Percentiles rank a stretch among this genome's conserved stretches.
These are phyloP conservation scores for Alternaria sp. DNA, from an alignment of 2,329 filamentous ascomycete genomes.

Conservation along the genomic window DNA sequence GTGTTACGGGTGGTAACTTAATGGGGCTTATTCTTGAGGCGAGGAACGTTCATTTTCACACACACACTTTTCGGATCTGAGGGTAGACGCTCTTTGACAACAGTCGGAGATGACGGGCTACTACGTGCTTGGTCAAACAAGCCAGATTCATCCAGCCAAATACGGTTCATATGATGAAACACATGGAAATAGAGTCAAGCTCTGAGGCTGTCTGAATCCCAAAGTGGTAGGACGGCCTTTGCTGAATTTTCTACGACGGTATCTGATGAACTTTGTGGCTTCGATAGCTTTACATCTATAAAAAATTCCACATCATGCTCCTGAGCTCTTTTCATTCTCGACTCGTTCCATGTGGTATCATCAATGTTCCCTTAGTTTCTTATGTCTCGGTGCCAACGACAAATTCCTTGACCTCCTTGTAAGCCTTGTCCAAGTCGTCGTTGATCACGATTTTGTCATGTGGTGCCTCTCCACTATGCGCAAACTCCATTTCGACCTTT, in stretches of 20 bases:
- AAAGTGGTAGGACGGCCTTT: slow-evolving; percentile 56
- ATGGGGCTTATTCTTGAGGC: slow-evolving; percentile 99
- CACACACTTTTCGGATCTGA: slow-evolving; percentile 55
- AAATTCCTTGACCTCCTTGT: slow-evolving; percentile 60
- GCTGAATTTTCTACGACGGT: slow-evolving; percentile 58
- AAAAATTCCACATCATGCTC: background rate
- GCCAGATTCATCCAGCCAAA: slow-evolving; percentile 62
- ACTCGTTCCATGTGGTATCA: slow-evolving; percentile 20
- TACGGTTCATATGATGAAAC: slow-evolving; percentile 81
- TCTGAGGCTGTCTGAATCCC: slow-evolving; percentile 71
- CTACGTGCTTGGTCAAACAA: slow-evolving; percentile 71
- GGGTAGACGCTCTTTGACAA: slow-evolving; percentile 44
- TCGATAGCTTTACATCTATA: slow-evolving; percentile 34
- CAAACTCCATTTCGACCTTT: slow-evolving; percentile 55
- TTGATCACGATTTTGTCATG: slow-evolving; percentile 64
- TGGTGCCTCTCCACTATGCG: slow-evolving; percentile 51
- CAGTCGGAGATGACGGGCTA: slow-evolving; percentile 34
- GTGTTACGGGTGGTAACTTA: slow-evolving; percentile 79
- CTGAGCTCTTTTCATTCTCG: background rate
- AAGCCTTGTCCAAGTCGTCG: slow-evolving; percentile 61
- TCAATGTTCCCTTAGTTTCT: slow-evolving; percentile 5
- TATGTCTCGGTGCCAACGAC: slow-evolving; percentile 54
- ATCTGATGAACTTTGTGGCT: slow-evolving; percentile 56
- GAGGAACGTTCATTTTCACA: slow-evolving; percentile 72
- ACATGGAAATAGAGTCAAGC: slow-evolving; percentile 97